These are phyloP conservation scores for Pyrenophora graminea DNA, from an alignment of 2,329 filamentous ascomycete genomes.

Conservation along the genomic window DNA sequence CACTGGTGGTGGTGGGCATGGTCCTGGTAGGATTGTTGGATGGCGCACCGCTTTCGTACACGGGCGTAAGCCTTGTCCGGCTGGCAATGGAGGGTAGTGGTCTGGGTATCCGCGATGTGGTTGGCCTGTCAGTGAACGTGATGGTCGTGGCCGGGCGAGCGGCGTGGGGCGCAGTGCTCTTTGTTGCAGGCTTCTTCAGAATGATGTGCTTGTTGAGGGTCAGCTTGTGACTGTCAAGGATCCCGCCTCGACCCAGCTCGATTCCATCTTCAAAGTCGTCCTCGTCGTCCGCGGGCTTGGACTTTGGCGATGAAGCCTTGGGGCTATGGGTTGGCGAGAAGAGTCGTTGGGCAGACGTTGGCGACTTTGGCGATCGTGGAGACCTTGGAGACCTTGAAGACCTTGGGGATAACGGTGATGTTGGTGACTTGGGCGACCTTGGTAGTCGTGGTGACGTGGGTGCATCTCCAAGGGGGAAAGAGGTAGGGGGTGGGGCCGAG, in stretches of 20 bases:
- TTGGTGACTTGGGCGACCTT: conserved; percentile 26
- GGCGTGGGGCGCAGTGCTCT: conserved; percentile 68
- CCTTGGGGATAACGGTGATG: conserved; percentile 20
- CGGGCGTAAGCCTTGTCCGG: conserved; percentile 75
- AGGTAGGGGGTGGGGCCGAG: conserved; percentile 32
- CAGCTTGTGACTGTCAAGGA: conserved; percentile 78
- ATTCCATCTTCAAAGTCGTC: conserved; percentile 87
- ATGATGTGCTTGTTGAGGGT: conserved; percentile 91
- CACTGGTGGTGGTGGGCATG: conserved; percentile 58
- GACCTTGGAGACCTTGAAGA: conserved; percentile 7
- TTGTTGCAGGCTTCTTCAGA: conserved; percentile 67
- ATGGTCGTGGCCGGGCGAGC: conserved; percentile 77
- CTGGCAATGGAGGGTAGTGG: conserved; percentile 61
- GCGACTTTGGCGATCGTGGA: conserved; percentile 17
- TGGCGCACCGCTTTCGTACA: conserved; percentile 82
- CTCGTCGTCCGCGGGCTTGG: conserved; percentile 31
- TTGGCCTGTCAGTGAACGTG: conserved; percentile 80
- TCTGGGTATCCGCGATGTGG: conserved; percentile 75
- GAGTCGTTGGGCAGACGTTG: conserved; percentile 17
- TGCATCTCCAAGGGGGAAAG: conserved; percentile 1
- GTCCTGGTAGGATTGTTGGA: conserved; percentile 60
- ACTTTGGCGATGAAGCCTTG: conserved; percentile 20
- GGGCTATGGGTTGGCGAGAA: conserved; percentile 29
- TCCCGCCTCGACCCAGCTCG: conserved; percentile 81
- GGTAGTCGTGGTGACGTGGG: conserved; percentile 3